phyloP scores from a whole-genome alignment of 2,329 filamentous ascomycete genomes.

The Curvularia lunata region DNA sequence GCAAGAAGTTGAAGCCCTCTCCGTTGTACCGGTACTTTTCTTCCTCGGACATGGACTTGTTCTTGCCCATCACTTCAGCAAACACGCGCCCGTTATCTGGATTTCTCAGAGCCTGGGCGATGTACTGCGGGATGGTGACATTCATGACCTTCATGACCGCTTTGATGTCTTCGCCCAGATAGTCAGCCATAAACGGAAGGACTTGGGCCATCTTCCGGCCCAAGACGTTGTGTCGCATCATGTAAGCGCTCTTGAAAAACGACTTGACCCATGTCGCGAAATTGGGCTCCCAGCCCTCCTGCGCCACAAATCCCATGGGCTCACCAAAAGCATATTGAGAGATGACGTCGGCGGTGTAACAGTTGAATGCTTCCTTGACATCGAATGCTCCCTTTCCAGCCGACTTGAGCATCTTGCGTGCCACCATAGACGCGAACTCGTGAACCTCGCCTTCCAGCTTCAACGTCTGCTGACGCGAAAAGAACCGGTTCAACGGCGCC shows the following conservation, averaged over 20 bases:
- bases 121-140: constrained; percentile 34
- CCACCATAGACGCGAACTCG: constrained; percentile 25
- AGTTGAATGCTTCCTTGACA: constrained; percentile 39
- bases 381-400: constrained; percentile 31
- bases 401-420: constrained; percentile 28
- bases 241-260: constrained; percentile 36
- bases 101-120: constrained; percentile 30
- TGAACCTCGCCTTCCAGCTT: constrained; percentile 34
- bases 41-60: constrained; percentile 28
- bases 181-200: constrained; percentile 36
- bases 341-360: constrained; percentile 37
- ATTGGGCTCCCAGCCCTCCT: constrained; percentile 38
- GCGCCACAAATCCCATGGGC: constrained; percentile 36
- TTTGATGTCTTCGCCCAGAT: constrained; percentile 35
- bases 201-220: constrained; percentile 33
- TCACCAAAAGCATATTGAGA: constrained; percentile 38
- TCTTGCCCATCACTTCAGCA: constrained; percentile 28
- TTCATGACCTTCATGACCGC: constrained; percentile 36
- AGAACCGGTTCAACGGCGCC: constrained; percentile 45
- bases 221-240: constrained; percentile 37
- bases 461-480: constrained; percentile 42
- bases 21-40: constrained; percentile 34
- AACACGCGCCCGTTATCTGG: constrained; percentile 36
- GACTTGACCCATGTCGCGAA: constrained; percentile 37
- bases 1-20: constrained; percentile 36